Evolutionary conservation across 1,284 basidiomycete species (phyloP).

Genomic region (Ceratobasidium sp.): DNA sequence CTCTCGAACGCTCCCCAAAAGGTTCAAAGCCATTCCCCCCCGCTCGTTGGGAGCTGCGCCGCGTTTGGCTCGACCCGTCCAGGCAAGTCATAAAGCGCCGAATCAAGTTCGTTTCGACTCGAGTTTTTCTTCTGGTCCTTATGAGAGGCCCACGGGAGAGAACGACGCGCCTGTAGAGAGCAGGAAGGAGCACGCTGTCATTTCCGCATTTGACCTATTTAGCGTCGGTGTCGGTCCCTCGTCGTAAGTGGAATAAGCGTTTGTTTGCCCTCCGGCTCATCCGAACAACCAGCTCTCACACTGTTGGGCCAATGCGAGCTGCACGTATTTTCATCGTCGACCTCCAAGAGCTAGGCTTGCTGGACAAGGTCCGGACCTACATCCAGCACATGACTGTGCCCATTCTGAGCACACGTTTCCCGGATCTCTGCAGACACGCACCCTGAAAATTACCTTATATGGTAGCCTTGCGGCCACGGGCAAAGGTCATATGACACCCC

Average conservation of each 20-base stretch:
- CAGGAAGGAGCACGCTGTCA: conserved; percentile 84
- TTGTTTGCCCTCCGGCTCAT: conserved; percentile 54
- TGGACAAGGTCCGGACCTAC: conserved; percentile 67
- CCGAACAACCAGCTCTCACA: conserved; percentile 66
- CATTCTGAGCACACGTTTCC: conserved; percentile 6
- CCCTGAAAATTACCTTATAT: conserved; percentile 87
- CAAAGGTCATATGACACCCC: conserved; percentile 93
- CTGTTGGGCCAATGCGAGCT: conserved; percentile 93
- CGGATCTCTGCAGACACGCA: conserved; percentile 53
- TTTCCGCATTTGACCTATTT: conserved; percentile 93
- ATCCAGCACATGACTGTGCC: conserved; percentile 24
- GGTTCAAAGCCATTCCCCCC: not conserved
- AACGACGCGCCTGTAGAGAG: conserved; percentile 1
- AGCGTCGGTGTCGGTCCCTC: conserved; percentile 76
- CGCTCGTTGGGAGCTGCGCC: not conserved
- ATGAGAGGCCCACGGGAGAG: not conserved
- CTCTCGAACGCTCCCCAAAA: conserved; percentile 3
- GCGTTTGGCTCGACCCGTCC: not conserved
- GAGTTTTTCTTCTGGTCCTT: not conserved
- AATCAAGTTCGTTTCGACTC: conserved; percentile 5
- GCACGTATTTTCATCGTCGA: conserved; percentile 88
- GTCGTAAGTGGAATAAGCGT: conserved; percentile 50
- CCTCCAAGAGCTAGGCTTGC: conserved; percentile 72
- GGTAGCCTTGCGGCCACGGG: conserved; percentile 68
- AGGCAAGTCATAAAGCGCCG: not conserved